Conservation (phyloP, 1,284 basidiomycete species). For the Ganoderma resinaceum region DNA sequence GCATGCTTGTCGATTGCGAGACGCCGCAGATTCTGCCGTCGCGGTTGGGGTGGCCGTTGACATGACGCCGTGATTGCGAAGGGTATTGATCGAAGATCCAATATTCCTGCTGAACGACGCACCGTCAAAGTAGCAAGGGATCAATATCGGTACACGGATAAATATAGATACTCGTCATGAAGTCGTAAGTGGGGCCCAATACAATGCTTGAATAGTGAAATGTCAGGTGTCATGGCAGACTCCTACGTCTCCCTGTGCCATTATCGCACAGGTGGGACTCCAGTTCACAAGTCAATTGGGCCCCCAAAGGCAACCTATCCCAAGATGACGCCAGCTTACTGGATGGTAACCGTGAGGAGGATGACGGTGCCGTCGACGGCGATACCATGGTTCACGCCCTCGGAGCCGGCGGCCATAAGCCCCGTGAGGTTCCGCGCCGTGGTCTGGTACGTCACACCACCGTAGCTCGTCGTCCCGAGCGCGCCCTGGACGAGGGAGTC, state of each 20-base stretch:
- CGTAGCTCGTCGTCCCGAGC: slow-evolving; percentile 49
- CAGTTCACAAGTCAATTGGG: neutral
- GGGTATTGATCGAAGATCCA: neutral
- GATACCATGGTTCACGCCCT: slow-evolving; percentile 58
- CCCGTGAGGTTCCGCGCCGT: slow-evolving; percentile 54
- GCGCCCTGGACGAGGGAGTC: slow-evolving; percentile 53
- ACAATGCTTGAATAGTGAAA: neutral
- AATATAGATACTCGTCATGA: neutral
- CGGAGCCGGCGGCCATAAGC: slow-evolving; percentile 56
- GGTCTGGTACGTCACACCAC: slow-evolving; percentile 57
- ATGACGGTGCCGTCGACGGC: slow-evolving; percentile 54
- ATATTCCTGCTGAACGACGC: neutral
- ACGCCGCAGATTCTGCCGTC: neutral
- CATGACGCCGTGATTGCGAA: neutral
- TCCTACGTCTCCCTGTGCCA: neutral
- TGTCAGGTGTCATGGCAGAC: slow-evolving; percentile 9
- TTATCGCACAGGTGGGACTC: neutral
- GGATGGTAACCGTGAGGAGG: slow-evolving; percentile 52
- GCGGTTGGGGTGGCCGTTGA: neutral
- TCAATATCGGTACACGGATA: slow-evolving; percentile 5
- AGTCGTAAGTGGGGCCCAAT: slow-evolving; percentile 3
- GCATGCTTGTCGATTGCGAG: neutral
- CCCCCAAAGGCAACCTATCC: neutral
- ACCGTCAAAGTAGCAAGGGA: neutral
- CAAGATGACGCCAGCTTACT: slow-evolving; percentile 23